A percentile compares a stretch with the other conserved stretches of the same genome.
These are phyloP conservation scores for Circinella minor DNA, from an alignment of 371 early-diverging fungal species.

Conservation along the genomic window DNA sequence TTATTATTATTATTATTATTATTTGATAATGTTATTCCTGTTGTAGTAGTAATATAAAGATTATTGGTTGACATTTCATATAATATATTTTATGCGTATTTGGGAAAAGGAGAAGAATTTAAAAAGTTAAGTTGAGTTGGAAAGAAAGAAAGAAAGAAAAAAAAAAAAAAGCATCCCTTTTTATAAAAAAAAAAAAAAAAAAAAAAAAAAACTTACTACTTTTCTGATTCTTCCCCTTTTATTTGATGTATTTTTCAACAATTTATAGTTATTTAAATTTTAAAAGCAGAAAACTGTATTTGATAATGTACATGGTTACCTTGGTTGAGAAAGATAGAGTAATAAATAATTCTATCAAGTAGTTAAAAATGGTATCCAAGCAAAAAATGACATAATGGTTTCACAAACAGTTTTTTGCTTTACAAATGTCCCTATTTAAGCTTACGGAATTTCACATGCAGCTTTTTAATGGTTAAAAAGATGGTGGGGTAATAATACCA, in stretches of 20 bases:
- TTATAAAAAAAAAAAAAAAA: too few relatives aligned
- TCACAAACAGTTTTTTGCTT: not conserved
- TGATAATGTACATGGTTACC: not conserved
- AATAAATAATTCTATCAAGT: not conserved
- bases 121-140: too few relatives aligned
- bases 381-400: not conserved
- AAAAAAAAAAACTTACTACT: too few relatives aligned
- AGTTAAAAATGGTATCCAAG: not conserved
- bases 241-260: too few relatives aligned
- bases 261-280: too few relatives aligned
- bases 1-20: not conserved
- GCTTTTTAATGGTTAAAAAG: not conserved
- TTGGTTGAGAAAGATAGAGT: not conserved
- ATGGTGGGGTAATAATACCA: slow-evolving; percentile 1
- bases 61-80: not conserved
- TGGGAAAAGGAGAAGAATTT: too few relatives aligned
- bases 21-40: not conserved
- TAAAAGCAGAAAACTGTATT: too few relatives aligned
- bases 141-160: too few relatives aligned
- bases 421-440: not conserved
- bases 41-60: not conserved
- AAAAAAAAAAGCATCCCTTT: too few relatives aligned
- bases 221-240: too few relatives aligned
- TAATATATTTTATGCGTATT: too few relatives aligned
- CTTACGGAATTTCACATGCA: slow-evolving; percentile 6